Evolutionary conservation across 2,329 filamentous ascomycete genomes (phyloP).

Genomic region (Pseudogymnoascus sp.): DNA sequence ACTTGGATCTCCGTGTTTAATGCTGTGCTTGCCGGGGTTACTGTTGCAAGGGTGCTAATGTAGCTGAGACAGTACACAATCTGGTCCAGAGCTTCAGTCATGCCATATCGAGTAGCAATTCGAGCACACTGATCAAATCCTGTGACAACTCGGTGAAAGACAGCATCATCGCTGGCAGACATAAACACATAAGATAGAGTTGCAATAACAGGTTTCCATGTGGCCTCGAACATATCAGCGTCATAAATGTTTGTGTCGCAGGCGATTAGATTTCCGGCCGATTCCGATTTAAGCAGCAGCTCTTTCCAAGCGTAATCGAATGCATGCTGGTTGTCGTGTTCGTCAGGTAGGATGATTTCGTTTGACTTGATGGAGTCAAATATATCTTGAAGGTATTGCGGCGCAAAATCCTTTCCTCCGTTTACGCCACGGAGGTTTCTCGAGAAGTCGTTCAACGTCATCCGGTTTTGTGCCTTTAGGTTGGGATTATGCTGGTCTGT

Average conservation of each 20-base stretch:
- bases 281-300: constrained; percentile 73
- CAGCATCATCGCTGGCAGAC: constrained; percentile 92
- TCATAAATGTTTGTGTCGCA: constrained; percentile 94
- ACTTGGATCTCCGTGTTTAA: constrained; percentile 95
- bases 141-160: constrained; percentile 85
- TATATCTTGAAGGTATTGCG: constrained; percentile 75
- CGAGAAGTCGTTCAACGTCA: constrained; percentile 75
- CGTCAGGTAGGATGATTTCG: constrained; percentile 93
- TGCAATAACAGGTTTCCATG: constrained; percentile 90
- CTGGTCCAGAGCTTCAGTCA: constrained; percentile 82
- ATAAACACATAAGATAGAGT: constrained; percentile 98
- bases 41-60: constrained; percentile 79
- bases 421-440: constrained; percentile 90
- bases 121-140: constrained; percentile 95
- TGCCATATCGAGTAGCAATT: constrained; percentile 75
- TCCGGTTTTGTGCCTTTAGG: constrained; percentile 66
- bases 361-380: constrained; percentile 86
- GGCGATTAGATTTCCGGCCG: constrained; percentile 62
- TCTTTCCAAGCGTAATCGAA: constrained; percentile 99
- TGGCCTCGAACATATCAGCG: constrained; percentile 93
- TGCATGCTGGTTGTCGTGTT: constrained; percentile 92
- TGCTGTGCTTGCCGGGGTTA: constrained; percentile 67
- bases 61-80: constrained; percentile 84
- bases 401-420: constrained; percentile 70
- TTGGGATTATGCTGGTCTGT: constrained; percentile 97